Base-by-base conservation (phyloP, 306 rosid species). In the Pachyrhizus erosus region DNA sequence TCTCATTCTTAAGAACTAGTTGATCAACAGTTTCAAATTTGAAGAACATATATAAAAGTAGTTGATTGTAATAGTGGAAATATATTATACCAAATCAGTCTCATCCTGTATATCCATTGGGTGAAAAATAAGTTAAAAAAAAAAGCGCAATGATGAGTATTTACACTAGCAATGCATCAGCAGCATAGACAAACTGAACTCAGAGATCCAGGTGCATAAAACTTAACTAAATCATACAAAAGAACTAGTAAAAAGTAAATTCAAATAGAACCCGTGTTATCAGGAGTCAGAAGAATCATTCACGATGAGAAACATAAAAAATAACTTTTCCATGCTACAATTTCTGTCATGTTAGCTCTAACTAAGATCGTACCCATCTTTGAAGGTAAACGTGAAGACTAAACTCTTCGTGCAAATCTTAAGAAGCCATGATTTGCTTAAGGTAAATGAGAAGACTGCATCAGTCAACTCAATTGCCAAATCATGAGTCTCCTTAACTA, bases 161-260 rank as follows among this genome's bases (percentile, higher is more conserved):
- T 83, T 46, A 45, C 37, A 60, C 49, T 26, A 37, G 52, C 70
- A 83, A 52, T 40, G 46, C 73, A 69, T 54, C 84, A 81, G 43
- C 81, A 67, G 43, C 84, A 73, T 6, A 52, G 39, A 82, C 51
- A 75, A 66, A 37, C 39, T 34, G 26, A 62, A 34, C 66, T 31
- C n/a, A 11, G 7, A 60, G 68, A 45, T 27, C 57, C 24, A 54
- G 48, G 52, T 24, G 62, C 66, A 39, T 48, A 37, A 61, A 66
- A 52, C 29, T 12, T 24, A 33, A 57, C 61, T 14, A 49, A 21
- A 83, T n/a, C 37, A 39, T 55, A 73, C 61, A 67, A 55, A 29
- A 31, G 14, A 20, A 29, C 45, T 71, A 49, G 70, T 18, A 24
- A 18, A 23, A 67, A 29, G 76, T 66, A 49, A 14, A 23, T 54